These are phyloP conservation scores for Phaeoacremonium minimum DNA, from an alignment of 2,329 filamentous ascomycete species.

Conservation along the genomic window DNA sequence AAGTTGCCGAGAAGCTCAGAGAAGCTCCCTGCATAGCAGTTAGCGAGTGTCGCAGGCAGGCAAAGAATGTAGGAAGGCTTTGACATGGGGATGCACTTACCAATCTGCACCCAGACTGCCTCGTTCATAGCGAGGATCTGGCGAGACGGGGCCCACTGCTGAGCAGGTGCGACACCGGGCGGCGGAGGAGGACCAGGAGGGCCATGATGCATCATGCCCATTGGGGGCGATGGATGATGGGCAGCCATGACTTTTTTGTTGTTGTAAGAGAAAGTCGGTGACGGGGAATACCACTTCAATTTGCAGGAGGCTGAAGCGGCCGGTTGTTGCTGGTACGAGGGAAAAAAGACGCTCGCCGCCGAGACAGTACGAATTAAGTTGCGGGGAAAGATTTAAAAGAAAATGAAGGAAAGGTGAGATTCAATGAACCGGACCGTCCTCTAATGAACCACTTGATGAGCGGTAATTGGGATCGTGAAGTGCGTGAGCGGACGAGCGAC, in stretches of 20 bases:
- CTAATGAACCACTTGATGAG: too few species aligned
- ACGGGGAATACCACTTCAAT: too few species aligned
- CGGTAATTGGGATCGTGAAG: too few species aligned
- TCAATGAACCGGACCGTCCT: too few species aligned
- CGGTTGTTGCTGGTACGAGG: too few species aligned
- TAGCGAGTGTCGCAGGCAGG: conserved; percentile 20
- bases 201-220: conserved; percentile 63
- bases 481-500: too few species aligned
- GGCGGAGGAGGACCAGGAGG: conserved; percentile 57
- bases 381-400: too few species aligned
- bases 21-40: conserved; percentile 61
- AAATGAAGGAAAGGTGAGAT: too few species aligned
- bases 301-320: too few species aligned
- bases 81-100: conserved; percentile 48
- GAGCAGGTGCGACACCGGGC: conserved; percentile 43
- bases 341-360: too few species aligned
- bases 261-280: too few species aligned
- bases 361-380: too few species aligned
- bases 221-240: conserved; percentile 76
- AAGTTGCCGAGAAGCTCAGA: conserved; percentile 84
- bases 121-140: conserved; percentile 79
- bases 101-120: conserved; percentile 86
- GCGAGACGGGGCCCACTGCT: conserved; percentile 62
- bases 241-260: conserved; percentile 62
- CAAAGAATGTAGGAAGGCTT: conserved; percentile 7